Base-by-base conservation (phyloP, 495 filamentous ascomycete species). In the Penicillium arizonense region DNA sequence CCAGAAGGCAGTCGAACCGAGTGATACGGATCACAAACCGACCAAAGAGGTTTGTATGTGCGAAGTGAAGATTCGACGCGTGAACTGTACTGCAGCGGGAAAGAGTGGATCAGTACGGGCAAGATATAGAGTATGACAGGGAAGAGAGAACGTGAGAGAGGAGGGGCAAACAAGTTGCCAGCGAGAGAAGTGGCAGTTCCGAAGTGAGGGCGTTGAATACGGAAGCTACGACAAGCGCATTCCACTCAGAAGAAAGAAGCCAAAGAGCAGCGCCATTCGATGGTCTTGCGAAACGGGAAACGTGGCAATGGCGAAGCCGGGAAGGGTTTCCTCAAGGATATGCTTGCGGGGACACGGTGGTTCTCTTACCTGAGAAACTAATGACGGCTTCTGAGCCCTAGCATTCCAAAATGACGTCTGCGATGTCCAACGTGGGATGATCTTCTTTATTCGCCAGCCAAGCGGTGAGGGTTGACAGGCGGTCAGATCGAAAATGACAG, bases 361-460 rank as follows among this genome's bases (percentile, higher is more conserved):
- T 47, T 24, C 32, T 50, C 61, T 67, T 67, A 67, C 63, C 63
- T 66, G 60, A 41, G 50, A 52, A 32, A 57, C 57, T 64, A 67
- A 53, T 55, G 55, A 55, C 52, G 20, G 57, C 36, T 43, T 59
- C 53, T 20, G 39, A 55, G 48, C 37, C 53, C 58, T 57, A 53
- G 57, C 63, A 67, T 67, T 59, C 61, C 62, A 65, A 57, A 59
- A 61, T 63, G 57, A 65, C 60, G 65, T 63, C 62, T 56, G 53
- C 30, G 50, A 36, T 53, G 49, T 56, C 53, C 45, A 65, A 58
- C 34, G 58, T 59, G 61, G 56, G 49, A 65, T 58, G 58, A 58
- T 57, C 46, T 35, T 57, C 55, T 55, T 56, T 53, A 42, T 40
- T 54, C 41, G 56, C 50, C 52, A 51, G 44, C 47, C 44, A 58